phyloP scores from a whole-genome alignment of 768 basidiomycete genomes.

The Suillus decipiens region DNA sequence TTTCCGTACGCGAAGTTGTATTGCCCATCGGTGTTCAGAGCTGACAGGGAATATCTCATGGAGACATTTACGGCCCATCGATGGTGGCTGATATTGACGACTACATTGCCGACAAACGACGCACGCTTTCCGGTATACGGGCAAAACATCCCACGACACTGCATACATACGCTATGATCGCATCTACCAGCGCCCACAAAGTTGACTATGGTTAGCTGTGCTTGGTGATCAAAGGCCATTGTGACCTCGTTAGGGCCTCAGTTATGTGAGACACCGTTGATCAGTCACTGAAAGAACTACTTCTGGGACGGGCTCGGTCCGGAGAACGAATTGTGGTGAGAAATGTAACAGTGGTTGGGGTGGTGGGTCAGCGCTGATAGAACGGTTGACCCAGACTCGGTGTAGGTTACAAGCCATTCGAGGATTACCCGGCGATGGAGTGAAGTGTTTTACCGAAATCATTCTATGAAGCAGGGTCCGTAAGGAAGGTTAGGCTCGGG shows the following conservation, averaged over 20 bases:
- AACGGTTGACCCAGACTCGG: constrained; percentile 17
- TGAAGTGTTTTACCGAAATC: constrained; percentile 4
- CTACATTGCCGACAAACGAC: background rate
- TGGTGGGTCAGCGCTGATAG: constrained; percentile 17
- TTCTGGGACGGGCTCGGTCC: no score
- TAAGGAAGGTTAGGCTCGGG: constrained; percentile 9
- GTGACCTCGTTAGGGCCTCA: no score
- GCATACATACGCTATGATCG: background rate
- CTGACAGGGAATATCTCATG: background rate
- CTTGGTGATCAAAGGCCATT: background rate
- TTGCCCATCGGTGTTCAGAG: background rate
- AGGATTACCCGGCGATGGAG: background rate
- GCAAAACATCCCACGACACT: background rate
- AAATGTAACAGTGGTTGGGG: background rate
- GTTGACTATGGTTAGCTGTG: background rate
- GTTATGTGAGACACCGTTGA: background rate
- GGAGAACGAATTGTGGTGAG: background rate
- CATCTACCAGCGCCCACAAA: background rate
- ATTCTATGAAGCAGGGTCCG: background rate
- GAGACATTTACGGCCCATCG: background rate
- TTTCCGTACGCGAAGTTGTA: background rate
- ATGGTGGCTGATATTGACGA: background rate
- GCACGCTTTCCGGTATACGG: background rate
- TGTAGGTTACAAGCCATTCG: constrained; percentile 1
- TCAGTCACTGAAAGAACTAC: background rate